phyloP scores from a whole-genome alignment of 1,284 basidiomycete species.

The Coniophora puteana region DNA sequence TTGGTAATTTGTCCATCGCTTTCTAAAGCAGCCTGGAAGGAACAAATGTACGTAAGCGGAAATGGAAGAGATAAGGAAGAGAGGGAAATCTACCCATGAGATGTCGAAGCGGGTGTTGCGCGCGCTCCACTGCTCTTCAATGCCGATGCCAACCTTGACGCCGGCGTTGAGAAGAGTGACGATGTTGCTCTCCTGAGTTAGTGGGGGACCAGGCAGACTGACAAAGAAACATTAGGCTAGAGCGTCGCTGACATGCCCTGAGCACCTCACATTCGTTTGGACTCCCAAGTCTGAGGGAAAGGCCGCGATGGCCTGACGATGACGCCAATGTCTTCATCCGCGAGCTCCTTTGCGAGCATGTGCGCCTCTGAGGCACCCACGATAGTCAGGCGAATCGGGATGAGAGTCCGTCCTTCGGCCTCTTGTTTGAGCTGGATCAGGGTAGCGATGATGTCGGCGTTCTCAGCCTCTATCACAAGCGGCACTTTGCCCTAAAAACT shows the following conservation, averaged over 20 bases:
- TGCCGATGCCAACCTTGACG: conserved; percentile 73
- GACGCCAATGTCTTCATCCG: conserved; percentile 69
- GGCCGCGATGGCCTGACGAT: conserved; percentile 60
- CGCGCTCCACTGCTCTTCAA: conserved; percentile 48
- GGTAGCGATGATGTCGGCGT: conserved; percentile 78
- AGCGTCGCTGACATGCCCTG: not conserved
- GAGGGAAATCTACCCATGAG: conserved; percentile 17
- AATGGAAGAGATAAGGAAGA: not conserved
- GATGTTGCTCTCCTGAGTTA: conserved; percentile 64
- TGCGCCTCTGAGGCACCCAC: conserved; percentile 76
- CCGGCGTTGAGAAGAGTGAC: conserved; percentile 59
- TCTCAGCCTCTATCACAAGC: conserved; percentile 53
- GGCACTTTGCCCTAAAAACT: conserved; percentile 44
- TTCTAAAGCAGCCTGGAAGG: conserved; percentile 21
- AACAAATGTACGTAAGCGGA: not conserved
- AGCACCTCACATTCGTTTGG: conserved; percentile 40
- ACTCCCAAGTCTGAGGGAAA: conserved; percentile 60
- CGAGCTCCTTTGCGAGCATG: conserved; percentile 73
- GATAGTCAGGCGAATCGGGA: conserved; percentile 52
- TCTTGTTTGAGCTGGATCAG: conserved; percentile 77
- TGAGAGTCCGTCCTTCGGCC: conserved; percentile 44
- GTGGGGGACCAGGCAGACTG: conserved; percentile 71
- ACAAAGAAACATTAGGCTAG: conserved; percentile 2
- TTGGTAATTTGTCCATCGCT: conserved; percentile 22
- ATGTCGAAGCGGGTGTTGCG: conserved; percentile 60